Percentiles rank a stretch among this genome's conserved stretches.
Evolutionary conservation across 352 stramenopile species (phyloP).

Genomic region (Pythium sukuiense): DNA sequence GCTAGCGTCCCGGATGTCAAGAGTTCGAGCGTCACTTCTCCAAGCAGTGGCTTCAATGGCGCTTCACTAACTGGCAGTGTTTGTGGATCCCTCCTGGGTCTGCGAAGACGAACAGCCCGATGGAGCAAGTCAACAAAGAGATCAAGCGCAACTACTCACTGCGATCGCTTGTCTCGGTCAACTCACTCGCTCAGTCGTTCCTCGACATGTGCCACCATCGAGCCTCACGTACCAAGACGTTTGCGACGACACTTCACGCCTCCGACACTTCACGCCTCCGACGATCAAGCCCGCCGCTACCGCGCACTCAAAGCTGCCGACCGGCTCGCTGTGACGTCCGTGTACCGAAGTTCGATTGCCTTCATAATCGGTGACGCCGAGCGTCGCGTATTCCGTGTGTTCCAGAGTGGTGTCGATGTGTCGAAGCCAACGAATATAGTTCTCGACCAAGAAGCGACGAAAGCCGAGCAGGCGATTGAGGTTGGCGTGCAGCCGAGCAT

Average conservation of each 20-base stretch:
- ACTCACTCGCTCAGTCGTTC: slow-evolving; percentile 4
- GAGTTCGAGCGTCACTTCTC: background rate
- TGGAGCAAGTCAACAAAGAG: slow-evolving; percentile 10
- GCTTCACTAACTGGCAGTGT: slow-evolving; percentile 9
- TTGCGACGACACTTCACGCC: background rate
- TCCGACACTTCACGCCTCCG: no score
- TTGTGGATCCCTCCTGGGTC: background rate
- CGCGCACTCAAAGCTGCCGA: no score
- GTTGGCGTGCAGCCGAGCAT: no score
- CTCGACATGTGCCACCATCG: slow-evolving; percentile 8
- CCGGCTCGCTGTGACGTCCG: no score
- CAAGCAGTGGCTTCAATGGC: background rate
- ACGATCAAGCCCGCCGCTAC: background rate
- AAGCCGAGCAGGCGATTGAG: no score
- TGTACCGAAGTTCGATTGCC: no score
- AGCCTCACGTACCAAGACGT: background rate
- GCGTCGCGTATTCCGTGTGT: no score
- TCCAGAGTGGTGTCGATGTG: no score
- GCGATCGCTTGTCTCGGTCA: slow-evolving; percentile 7
- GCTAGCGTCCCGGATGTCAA: background rate
- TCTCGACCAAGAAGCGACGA: no score
- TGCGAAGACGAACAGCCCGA: slow-evolving; percentile 9
- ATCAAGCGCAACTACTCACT: slow-evolving; percentile 14
- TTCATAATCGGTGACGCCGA: no score
- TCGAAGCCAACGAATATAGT: no score